A percentile compares a stretch with the other conserved stretches of the same genome.
Evolutionary conservation across 208 protist species (phyloP).

Genomic region (Acanthamoeba healyi): DNA sequence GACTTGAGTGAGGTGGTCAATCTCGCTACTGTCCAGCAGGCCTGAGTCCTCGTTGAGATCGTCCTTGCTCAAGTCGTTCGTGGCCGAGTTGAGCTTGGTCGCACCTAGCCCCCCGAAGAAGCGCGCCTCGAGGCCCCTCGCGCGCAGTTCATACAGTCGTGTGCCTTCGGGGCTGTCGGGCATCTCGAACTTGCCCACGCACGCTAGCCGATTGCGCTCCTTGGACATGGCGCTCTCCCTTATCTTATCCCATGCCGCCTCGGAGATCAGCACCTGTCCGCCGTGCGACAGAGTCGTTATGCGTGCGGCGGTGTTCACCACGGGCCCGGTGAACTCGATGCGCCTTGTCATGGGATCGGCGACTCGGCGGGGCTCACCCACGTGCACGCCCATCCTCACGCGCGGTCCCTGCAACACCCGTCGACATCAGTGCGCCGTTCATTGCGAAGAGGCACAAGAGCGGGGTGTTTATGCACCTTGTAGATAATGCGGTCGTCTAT

Average conservation of each 20-base stretch:
- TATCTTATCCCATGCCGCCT: background rate
- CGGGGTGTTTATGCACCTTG: background rate
- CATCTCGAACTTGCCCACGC: background rate
- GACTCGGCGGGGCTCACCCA: background rate
- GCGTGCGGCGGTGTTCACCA: background rate
- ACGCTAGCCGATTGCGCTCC: background rate
- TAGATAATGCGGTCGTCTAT: slow-evolving; percentile 5
- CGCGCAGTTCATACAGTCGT: slow-evolving; percentile 19
- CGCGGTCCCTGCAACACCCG: slow-evolving; percentile 3
- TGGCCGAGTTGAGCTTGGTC: background rate
- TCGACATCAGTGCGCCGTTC: background rate
- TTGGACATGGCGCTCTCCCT: slow-evolving; percentile 20
- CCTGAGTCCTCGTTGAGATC: background rate
- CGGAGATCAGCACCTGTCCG: slow-evolving; percentile 42
- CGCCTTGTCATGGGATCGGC: slow-evolving; percentile 16
- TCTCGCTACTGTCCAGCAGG: background rate
- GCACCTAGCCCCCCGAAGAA: slow-evolving; percentile 37
- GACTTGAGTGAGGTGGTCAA: background rate
- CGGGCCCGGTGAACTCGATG: background rate
- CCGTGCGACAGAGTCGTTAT: slow-evolving; percentile 44
- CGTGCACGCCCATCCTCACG: slow-evolving; percentile 69
- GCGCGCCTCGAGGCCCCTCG: background rate
- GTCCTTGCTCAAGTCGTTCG: background rate
- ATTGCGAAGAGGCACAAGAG: background rate
- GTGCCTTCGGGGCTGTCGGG: background rate